Evolutionary conservation across 106 monocot genomes (phyloP), one percentile per base, ranked within the genome.

Genomic region (Cymbidium sinense): DNA sequence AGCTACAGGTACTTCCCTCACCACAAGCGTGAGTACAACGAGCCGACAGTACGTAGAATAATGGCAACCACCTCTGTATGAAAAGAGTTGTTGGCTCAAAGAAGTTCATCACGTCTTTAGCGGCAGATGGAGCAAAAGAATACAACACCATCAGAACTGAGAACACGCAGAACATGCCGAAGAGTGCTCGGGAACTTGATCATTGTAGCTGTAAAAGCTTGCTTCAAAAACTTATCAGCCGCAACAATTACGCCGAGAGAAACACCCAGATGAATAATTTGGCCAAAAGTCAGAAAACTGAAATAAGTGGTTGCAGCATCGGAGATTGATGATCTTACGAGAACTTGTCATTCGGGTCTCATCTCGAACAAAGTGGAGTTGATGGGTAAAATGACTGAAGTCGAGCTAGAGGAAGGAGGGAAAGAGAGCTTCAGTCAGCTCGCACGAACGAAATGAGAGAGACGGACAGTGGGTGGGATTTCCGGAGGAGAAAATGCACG

Each of bases 161-260:
- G 83, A 94, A 98, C 28, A 92, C 84, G 75, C 98, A 98, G 80
- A 98, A 98, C 98, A 98, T 98, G 47, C 94, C 98, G 41, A 94
- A 98, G 1, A 98, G 85, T 0, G 55, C 98, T 98, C 50, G 98
- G 98, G 64, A 98, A 98, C 81, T 90, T 94, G 44, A 98, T 98
- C 2, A 92, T 83, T 4, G 94, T 90, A 20, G 90, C 91, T 0
- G 58, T 81, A 47, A 98, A 98, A 18, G 91, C 89, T 64, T 74
- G 52, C 78, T 90, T 90, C 70, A 98, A 82, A 35, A 90, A 67
- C 70, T 89, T 92, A 74, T 98, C 98, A 1, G 88, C 82, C 13
- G 82, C 92, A 23, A 98, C 84, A 47, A 98, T 65, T 73, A 87
- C 75, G 25, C 94, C 92, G 9, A 94, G 92, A 17, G 98, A 98